phyloP scores from a whole-genome alignment of 495 filamentous ascomycete genomes.

The Xylaria flabelliformis region DNA sequence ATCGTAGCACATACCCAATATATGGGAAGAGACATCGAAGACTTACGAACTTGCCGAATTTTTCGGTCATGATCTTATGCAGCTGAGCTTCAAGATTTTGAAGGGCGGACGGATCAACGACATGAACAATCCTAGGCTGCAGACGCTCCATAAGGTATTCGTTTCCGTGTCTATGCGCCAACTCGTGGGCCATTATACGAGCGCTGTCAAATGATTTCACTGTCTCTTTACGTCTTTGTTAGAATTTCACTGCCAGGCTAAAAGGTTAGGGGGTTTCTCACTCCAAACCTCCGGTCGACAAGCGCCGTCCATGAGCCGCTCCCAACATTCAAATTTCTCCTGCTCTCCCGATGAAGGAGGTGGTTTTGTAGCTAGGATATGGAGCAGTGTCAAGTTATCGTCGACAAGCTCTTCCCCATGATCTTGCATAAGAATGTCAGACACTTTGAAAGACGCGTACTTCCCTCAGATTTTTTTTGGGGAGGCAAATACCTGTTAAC shows the following conservation, averaged over 20 bases:
- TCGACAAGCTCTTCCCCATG: background rate
- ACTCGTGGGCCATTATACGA: background rate
- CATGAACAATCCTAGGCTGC: background rate
- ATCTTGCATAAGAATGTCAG: background rate
- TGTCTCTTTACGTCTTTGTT: background rate
- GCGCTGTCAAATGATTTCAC: background rate
- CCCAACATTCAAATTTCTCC: background rate
- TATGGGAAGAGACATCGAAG: background rate
- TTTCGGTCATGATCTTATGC: background rate
- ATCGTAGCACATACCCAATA: background rate
- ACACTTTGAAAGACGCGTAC: background rate
- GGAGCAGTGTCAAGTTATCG: slow-evolving; percentile 6
- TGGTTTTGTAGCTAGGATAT: background rate
- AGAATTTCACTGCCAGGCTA: background rate
- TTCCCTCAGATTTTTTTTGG: background rate
- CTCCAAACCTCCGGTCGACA: background rate
- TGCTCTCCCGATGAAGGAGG: background rate
- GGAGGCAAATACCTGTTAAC: background rate
- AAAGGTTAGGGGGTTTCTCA: background rate
- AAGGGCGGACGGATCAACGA: background rate
- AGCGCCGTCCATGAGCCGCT: background rate
- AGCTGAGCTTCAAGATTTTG: background rate
- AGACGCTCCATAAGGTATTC: background rate
- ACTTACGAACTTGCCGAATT: background rate
- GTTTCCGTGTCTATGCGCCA: background rate